Evolutionary conservation across 306 rosid species (phyloP).

Genomic region (Gleditsia sinensis): DNA sequence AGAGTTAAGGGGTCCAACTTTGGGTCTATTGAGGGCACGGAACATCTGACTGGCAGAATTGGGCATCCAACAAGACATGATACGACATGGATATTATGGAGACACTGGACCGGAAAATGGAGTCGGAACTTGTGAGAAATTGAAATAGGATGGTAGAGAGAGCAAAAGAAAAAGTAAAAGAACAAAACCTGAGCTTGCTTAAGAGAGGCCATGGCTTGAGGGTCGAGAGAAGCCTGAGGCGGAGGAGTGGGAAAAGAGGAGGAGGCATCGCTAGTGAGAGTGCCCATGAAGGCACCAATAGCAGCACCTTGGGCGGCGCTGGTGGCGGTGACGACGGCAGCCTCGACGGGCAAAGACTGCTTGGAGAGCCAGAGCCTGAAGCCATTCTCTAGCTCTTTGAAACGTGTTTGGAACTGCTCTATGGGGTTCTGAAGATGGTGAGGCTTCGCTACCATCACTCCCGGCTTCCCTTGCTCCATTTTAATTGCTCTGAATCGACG

Average conservation of each 20-base stretch:
- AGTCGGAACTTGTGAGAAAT: no score
- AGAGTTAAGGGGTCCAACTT: neutral
- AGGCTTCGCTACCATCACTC: constrained; percentile 50
- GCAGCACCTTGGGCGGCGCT: constrained; percentile 96
- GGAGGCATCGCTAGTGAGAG: constrained; percentile 65
- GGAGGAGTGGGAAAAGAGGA: constrained; percentile 75
- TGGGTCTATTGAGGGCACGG: neutral
- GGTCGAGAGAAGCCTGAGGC: constrained; percentile 68
- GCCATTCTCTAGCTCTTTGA: constrained; percentile 62
- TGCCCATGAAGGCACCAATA: constrained; percentile 88
- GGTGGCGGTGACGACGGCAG: constrained; percentile 81
- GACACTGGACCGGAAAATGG: neutral
- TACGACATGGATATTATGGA: neutral
- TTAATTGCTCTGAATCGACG: neutral
- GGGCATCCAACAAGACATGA: neutral
- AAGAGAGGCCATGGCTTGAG: constrained; percentile 92
- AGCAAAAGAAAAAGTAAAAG: neutral
- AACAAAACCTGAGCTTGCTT: constrained; percentile 85
- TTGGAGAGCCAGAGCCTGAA: constrained; percentile 75
- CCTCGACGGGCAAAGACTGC: constrained; percentile 86
- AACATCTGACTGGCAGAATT: neutral
- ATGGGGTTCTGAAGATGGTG: constrained; percentile 75
- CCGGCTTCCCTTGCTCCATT: constrained; percentile 77
- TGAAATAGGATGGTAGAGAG: neutral
- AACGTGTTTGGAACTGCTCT: constrained; percentile 66